Conservation (phyloP, 2,329 filamentous ascomycete genomes). For the Verticillium isaacii region DNA sequence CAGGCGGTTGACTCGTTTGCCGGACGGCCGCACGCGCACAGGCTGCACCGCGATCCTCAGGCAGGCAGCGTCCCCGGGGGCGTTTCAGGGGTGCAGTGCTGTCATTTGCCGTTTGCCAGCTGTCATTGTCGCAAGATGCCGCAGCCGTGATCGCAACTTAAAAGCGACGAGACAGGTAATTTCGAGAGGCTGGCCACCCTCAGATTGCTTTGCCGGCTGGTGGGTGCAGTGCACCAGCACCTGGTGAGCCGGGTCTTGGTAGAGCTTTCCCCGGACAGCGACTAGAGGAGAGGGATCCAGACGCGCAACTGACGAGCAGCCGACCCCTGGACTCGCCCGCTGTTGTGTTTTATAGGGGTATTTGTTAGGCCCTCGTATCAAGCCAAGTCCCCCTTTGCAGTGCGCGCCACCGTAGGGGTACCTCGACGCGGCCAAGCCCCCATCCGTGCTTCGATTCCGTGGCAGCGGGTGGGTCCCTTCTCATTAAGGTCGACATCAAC, state of each 20-base stretch:
- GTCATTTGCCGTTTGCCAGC: slow-evolving; percentile 1
- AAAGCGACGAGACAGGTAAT: not conserved
- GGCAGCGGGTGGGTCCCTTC: not conserved
- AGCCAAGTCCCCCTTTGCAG: not conserved
- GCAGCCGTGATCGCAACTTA: not conserved
- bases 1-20: not conserved
- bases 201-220: not conserved
- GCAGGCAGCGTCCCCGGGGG: not conserved
- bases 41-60: not conserved
- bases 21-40: not conserved
- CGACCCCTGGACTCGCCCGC: not conserved
- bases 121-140: not conserved
- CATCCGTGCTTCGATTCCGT: slow-evolving; percentile 1
- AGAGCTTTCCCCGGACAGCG: not conserved
- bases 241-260: not conserved
- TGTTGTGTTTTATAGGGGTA: not conserved
- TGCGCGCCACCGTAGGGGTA: not conserved
- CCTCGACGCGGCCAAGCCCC: not conserved
- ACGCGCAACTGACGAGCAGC: not conserved
- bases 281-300: not conserved
- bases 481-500: not conserved
- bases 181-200: not conserved
- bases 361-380: not conserved
- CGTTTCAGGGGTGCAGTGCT: not conserved
- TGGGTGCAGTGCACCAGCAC: not conserved